Conservation (phyloP, 192 early-diverging fungal genomes). For the Cladochytrium replicatum region DNA sequence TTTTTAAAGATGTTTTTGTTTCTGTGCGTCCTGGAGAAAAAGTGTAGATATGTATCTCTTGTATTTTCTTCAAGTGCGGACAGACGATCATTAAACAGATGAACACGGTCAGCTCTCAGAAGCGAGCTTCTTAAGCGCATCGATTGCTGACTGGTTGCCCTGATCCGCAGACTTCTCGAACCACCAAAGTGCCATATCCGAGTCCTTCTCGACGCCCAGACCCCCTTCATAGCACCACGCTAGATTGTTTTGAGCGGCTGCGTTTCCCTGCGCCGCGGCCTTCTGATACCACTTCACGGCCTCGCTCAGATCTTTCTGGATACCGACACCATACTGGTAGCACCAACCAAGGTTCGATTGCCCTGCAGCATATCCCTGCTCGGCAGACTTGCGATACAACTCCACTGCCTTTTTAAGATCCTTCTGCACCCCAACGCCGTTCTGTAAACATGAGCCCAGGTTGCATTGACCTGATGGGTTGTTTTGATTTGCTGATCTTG, state of each 20-base stretch:
- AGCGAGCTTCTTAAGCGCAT: no score
- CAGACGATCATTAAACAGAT: no score
- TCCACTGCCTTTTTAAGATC: slow-evolving; percentile 29
- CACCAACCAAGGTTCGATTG: slow-evolving; percentile 53
- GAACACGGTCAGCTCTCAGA: no score
- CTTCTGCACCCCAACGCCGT: slow-evolving; percentile 52
- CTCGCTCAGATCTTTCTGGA: slow-evolving; percentile 10
- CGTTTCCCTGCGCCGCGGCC: slow-evolving; percentile 38
- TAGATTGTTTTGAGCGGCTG: slow-evolving; percentile 1
- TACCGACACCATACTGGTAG: slow-evolving; percentile 50
- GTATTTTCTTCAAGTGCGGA: no score
- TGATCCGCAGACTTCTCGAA: slow-evolving; percentile 12
- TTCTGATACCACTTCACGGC: slow-evolving; percentile 46
- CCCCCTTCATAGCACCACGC: slow-evolving; percentile 5
- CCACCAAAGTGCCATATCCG: slow-evolving; percentile 1
- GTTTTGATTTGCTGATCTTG: slow-evolving; percentile 37
- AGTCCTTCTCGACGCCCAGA: slow-evolving; percentile 4
- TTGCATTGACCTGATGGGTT: slow-evolving; percentile 44
- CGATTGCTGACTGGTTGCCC: no score
- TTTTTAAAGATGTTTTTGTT: no score
- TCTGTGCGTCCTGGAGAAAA: no score
- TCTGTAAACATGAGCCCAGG: slow-evolving; percentile 52
- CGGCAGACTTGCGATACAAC: slow-evolving; percentile 42
- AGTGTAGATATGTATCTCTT: no score
- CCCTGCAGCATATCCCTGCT: slow-evolving; percentile 42